These are phyloP conservation scores for Micractinium conductrix DNA, from an alignment of 139 green algal genomes.

Conservation along the genomic window DNA sequence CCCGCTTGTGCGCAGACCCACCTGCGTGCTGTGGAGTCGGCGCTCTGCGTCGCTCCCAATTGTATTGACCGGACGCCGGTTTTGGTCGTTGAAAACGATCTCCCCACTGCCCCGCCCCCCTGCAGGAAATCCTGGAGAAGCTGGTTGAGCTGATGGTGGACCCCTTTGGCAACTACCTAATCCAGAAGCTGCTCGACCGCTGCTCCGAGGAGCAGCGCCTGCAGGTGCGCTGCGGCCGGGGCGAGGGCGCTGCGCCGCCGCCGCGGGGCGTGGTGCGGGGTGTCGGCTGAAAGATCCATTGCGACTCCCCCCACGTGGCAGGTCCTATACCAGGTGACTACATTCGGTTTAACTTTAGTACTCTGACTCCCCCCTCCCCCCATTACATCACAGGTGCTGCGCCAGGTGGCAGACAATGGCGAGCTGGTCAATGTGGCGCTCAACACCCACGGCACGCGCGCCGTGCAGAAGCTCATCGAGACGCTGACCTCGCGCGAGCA, in stretches of 20 bases:
- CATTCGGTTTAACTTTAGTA: too few species aligned
- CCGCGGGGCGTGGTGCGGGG: too few species aligned
- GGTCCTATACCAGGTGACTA: too few species aligned
- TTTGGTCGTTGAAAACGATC: too few species aligned
- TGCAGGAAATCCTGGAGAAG: slow-evolving; percentile 77
- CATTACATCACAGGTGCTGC: slow-evolving; percentile 86
- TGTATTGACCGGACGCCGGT: too few species aligned
- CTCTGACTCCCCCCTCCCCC: too few species aligned
- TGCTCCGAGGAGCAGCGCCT: slow-evolving; percentile 92
- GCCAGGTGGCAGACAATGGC: slow-evolving; percentile 74
- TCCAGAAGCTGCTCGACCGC: slow-evolving; percentile 98
- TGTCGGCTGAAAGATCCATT: background rate
- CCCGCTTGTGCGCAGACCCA: too few species aligned
- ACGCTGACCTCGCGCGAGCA: slow-evolving; percentile 82
- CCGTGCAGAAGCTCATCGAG: slow-evolving; percentile 89
- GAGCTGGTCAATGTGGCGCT: slow-evolving; percentile 90
- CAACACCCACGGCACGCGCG: slow-evolving; percentile 97
- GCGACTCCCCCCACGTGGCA: too few species aligned
- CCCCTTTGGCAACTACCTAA: slow-evolving; percentile 99
- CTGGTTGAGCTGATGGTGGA: slow-evolving; percentile 97
- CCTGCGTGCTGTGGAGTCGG: too few species aligned
- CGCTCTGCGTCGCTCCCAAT: too few species aligned
- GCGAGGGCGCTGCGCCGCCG: too few species aligned
- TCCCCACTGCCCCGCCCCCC: background rate
- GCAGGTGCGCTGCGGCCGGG: slow-evolving; percentile 33